Percentiles rank a stretch among this genome's conserved stretches.
Conservation (phyloP, 208 protist species). For the Herpetomonas muscarum region DNA sequence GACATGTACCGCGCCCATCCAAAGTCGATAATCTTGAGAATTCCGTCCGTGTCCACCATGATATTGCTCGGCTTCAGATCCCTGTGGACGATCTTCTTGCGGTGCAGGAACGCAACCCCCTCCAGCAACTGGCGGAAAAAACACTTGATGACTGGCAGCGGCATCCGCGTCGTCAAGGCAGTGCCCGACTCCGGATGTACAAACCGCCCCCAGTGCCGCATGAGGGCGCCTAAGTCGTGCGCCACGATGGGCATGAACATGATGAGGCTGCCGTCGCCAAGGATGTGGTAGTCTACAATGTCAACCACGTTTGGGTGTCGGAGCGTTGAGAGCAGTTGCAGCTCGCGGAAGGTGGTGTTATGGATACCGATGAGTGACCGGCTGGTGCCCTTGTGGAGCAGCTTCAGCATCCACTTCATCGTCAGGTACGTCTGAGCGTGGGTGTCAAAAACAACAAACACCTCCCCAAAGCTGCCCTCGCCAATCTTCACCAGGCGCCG, state of each 20-base stretch:
- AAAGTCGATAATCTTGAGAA: conserved; percentile 89
- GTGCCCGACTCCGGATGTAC: conserved; percentile 14
- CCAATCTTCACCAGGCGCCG: conserved; percentile 71
- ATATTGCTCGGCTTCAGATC: conserved; percentile 90
- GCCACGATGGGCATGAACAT: conserved; percentile 73
- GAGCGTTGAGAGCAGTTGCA: conserved; percentile 66
- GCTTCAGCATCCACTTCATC: conserved; percentile 76
- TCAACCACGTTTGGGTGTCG: conserved; percentile 65
- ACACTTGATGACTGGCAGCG: conserved; percentile 78
- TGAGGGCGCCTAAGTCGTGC: conserved; percentile 65
- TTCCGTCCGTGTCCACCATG: conserved; percentile 68
- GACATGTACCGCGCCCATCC: conserved; percentile 68
- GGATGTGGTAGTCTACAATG: conserved; percentile 66
- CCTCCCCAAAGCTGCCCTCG: conserved; percentile 83
- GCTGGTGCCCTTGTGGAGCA: conserved; percentile 49
- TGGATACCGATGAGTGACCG: conserved; percentile 46
- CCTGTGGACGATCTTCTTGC: conserved; percentile 70
- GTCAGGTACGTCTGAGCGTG: conserved; percentile 55
- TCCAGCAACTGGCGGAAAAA: conserved; percentile 73
- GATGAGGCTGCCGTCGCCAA: conserved; percentile 58
- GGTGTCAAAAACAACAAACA: conserved; percentile 83
- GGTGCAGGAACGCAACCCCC: conserved; percentile 79
- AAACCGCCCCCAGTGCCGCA: conserved; percentile 40
- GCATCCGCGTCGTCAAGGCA: conserved; percentile 25
- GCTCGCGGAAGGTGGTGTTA: conserved; percentile 71